Base-by-base conservation (phyloP, 495 filamentous ascomycete species). In the Articulospora tetracladia region DNA sequence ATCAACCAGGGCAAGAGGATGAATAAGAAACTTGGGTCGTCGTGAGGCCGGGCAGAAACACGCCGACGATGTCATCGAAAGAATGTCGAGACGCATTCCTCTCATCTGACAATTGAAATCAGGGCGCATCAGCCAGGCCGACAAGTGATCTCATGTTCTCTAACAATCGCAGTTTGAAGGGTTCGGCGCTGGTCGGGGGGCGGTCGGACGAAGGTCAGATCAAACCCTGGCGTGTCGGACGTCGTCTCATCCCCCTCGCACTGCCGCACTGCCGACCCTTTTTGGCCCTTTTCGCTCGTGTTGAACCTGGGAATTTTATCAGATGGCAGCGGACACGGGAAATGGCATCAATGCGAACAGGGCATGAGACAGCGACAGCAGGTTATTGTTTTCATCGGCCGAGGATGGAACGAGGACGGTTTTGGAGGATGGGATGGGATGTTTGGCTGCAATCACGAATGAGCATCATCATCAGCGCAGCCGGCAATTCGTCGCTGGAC, bases 211-310 rank as follows among this genome's bases (percentile, higher is more conserved):
- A 44, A 44, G 39, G 39, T 44, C 39, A 44, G 51, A 51, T 60
- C 57, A 64, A 64, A 64, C 62, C 15, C 20, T 11, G 22, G 15
- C 2, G 51, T 56, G 57, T 64, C 49, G 55, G 50, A 44, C 50
- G 25, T 26, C 61, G 61, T 63, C 57, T 64, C 62, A 64, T 32
- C 41, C 62, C 60, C 56, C 57, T 41, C 51, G 46, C 39, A 44
- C 17, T 44, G 39, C 39, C 50, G 2, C n/a, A n/a, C n/a, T n/a
- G n/a, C n/a, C n/a, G n/a, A n/a, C n/a, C n/a, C n/a, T n/a, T n/a
- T n/a, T n/a, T n/a, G n/a, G n/a, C n/a, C n/a, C n/a, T n/a, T n/a
- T n/a, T n/a, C n/a, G n/a, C n/a, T n/a, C n/a, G n/a, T n/a, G n/a
- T n/a, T n/a, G n/a, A n/a, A n/a, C n/a, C n/a, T n/a, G n/a, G n/a